Conservation (phyloP, 2,329 filamentous ascomycete genomes). For the Amauroascus niger region DNA sequence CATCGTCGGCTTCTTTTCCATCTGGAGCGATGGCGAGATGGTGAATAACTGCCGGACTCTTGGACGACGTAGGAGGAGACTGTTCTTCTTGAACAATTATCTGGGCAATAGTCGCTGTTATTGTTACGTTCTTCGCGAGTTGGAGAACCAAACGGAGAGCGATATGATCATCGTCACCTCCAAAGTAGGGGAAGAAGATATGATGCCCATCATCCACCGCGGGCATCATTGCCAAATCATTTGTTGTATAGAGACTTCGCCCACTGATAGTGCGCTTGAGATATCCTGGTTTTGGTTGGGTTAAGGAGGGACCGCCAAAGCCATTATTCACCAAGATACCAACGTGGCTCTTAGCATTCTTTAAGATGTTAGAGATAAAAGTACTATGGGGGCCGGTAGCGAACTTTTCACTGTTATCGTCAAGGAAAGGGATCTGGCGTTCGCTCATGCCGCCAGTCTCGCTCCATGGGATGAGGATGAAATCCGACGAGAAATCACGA, state of each 20-base stretch:
- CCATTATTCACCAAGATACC: conserved; percentile 72
- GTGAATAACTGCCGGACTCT: not conserved
- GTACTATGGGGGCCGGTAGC: conserved; percentile 54
- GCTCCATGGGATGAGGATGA: conserved; percentile 82
- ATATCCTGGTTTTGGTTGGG: conserved; percentile 19
- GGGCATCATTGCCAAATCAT: conserved; percentile 50
- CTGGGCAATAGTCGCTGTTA: conserved; percentile 67
- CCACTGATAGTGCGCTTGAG: conserved; percentile 46
- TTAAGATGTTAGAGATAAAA: conserved; percentile 62
- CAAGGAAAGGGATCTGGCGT: conserved; percentile 42
- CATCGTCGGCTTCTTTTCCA: conserved; percentile 37
- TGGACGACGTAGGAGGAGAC: conserved; percentile 8
- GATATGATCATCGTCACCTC: conserved; percentile 68
- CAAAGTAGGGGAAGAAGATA: conserved; percentile 79
- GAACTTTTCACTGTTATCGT: conserved; percentile 49
- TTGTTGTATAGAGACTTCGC: conserved; percentile 51
- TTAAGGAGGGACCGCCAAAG: conserved; percentile 41
- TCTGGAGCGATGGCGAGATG: conserved; percentile 8
- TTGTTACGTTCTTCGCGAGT: conserved; percentile 64
- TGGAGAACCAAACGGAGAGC: conserved; percentile 76
- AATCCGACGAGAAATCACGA: conserved; percentile 58
- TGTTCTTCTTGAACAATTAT: conserved; percentile 33
- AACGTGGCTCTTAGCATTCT: conserved; percentile 54
- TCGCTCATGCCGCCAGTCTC: conserved; percentile 69
- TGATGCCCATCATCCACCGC: conserved; percentile 64